A percentile compares a stretch with the other conserved stretches of the same genome.
phyloP scores from a whole-genome alignment of 2,329 filamentous ascomycete genomes.

The Fusarium sp. region DNA sequence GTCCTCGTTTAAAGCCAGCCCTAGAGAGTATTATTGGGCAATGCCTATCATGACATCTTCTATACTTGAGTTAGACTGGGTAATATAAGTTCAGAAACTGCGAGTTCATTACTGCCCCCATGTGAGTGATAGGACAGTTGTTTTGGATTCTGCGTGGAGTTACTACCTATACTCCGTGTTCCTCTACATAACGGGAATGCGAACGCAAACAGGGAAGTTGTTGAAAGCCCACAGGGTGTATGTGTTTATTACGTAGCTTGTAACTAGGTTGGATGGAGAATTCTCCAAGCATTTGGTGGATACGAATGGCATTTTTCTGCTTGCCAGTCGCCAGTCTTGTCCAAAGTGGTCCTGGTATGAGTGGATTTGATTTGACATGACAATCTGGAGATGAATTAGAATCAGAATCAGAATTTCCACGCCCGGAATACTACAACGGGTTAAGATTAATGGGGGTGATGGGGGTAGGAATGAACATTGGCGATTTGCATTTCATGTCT shows the following conservation, averaged over 20 bases:
- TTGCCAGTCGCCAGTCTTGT: background rate
- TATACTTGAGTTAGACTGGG: no score
- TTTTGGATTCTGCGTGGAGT: no score
- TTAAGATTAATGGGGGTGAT: slow-evolving; percentile 8
- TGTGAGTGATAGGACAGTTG: no score
- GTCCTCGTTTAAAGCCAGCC: background rate
- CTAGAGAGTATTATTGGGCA: background rate
- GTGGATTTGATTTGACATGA: slow-evolving; percentile 27
- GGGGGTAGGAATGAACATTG: background rate
- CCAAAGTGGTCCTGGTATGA: background rate
- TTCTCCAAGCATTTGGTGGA: slow-evolving; percentile 17
- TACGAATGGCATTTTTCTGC: slow-evolving; percentile 20
- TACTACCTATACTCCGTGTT: background rate
- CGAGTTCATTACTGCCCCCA: no score
- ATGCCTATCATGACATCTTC: no score
- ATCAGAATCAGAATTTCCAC: slow-evolving; percentile 15
- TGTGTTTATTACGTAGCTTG: background rate
- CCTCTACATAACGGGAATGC: background rate
- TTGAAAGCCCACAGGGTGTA: background rate
- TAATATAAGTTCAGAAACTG: no score
- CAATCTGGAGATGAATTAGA: slow-evolving; percentile 15
- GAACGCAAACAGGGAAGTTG: background rate
- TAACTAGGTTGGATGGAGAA: background rate
- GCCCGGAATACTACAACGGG: slow-evolving; percentile 20
- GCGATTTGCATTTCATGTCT: slow-evolving; percentile 5